Evolutionary conservation across 257 asterid species (phyloP).

Genomic region (Solanum tarijense): DNA sequence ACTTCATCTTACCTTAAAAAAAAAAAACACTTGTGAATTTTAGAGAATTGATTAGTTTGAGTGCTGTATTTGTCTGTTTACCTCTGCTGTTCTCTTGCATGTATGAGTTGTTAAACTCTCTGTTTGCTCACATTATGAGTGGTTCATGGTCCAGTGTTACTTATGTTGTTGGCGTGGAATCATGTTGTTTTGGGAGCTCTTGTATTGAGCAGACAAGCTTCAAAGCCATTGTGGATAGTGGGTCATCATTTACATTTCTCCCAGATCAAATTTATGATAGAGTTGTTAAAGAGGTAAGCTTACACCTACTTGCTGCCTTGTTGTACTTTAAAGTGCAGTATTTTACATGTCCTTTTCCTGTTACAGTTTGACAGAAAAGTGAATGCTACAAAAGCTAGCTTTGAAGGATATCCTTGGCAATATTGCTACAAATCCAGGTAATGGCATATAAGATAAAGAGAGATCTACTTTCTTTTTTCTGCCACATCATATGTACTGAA

Average conservation of each 20-base stretch:
- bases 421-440: conserved; percentile 84
- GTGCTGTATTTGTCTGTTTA: background rate
- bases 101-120: background rate
- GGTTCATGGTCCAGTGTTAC: conserved; percentile 34
- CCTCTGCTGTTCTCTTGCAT: background rate
- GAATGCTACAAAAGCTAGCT: conserved; percentile 51
- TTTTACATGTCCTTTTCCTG: conserved; percentile 1
- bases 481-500: conserved; percentile 1
- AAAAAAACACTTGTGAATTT: background rate
- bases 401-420: conserved; percentile 75
- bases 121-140: background rate
- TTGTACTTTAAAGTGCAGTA: background rate
- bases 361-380: conserved; percentile 58
- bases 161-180: conserved; percentile 60
- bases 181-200: conserved; percentile 50
- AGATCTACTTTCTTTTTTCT: background rate
- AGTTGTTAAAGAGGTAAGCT: conserved; percentile 53
- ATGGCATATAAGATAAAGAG: background rate
- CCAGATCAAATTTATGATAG: conserved; percentile 44
- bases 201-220: conserved; percentile 45
- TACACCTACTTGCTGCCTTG: background rate
- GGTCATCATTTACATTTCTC: conserved; percentile 72
- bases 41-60: background rate
- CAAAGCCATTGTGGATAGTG: conserved; percentile 68
- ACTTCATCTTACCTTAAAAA: background rate